Base-by-base conservation (phyloP, 495 filamentous ascomycete species). In the Glonium stellatum region DNA sequence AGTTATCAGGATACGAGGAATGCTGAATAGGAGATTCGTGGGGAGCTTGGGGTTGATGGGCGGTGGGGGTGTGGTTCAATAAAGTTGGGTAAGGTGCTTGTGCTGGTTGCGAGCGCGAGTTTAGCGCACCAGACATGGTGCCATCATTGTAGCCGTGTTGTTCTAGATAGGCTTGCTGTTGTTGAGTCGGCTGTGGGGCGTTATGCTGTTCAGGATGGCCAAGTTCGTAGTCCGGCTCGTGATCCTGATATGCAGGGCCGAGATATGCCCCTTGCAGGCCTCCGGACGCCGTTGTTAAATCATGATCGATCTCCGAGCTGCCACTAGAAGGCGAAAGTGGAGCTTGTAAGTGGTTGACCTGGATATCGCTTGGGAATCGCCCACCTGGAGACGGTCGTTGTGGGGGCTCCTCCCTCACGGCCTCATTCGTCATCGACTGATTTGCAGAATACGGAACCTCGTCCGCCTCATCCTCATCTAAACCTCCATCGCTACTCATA, bases 401-500 rank as follows among this genome's bases (percentile, higher is more conserved):
- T 48, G 70, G 68, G 18, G 66, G 63, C 23, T 65, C 55, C 34
- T 73, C 64, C 54, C 25, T 57, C 35, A 56, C 48, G 35, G 51
- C 35, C 25, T 63, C 61, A 41, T 63, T 69, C 37, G 69, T 59
- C 18, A 68, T 66, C 11, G 77, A 73, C 21, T 65, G 64, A 58
- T 68, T 68, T 15, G 72, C 69, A 31, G 70, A 73, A 56, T 77
- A 79, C 21, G 77, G 77, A n/a, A 74, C 67, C 41, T 68, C 69
- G 57, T 87, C 84, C 49, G 89, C 90, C 68, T 96, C 91, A 65
- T 96, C 91, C 62, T 96, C 90, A 57, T 95, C 90, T 68, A 91
- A 78, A 4, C 80, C 85, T 27, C 85, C 87, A 62, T 91, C 90
- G 65, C 81, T 83, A 64, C 79, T 82, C 22, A 81, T 74, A 34